Evolutionary conservation across 371 early-diverging fungal genomes (phyloP).

Genomic region (Basidiobolus meristosporus): DNA sequence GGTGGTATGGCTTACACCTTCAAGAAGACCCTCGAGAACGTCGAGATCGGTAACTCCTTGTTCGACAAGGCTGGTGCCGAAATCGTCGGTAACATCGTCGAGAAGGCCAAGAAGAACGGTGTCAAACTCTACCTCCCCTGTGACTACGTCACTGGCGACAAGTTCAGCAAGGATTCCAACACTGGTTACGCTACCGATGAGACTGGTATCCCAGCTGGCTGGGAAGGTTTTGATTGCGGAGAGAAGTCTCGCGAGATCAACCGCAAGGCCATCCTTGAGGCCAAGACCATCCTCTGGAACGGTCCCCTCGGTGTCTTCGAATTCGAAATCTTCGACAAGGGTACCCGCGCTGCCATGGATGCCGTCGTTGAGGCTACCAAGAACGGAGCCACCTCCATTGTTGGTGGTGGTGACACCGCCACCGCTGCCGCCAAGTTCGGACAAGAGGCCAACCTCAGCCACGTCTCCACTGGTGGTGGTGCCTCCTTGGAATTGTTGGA

Average conservation of each 20-base stretch:
- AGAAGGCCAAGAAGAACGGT: slow-evolving; percentile 70
- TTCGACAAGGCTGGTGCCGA: slow-evolving; percentile 79
- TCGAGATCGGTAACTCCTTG: slow-evolving; percentile 86
- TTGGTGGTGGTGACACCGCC: slow-evolving; percentile 96
- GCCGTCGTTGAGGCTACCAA: slow-evolving; percentile 73
- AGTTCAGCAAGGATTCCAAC: slow-evolving; percentile 60
- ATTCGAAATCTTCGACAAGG: slow-evolving; percentile 77
- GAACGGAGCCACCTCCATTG: slow-evolving; percentile 46
- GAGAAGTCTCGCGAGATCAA: slow-evolving; percentile 57
- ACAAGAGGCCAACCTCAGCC: slow-evolving; percentile 71
- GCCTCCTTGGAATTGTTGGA: slow-evolving; percentile 91
- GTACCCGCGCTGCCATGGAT: slow-evolving; percentile 72
- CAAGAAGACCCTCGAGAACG: slow-evolving; percentile 68
- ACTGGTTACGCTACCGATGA: slow-evolving; percentile 71
- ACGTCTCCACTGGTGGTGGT: slow-evolving; percentile 97
- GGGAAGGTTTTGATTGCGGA: slow-evolving; percentile 91
- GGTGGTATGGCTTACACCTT: slow-evolving; percentile 98
- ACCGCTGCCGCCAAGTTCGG: slow-evolving; percentile 87
- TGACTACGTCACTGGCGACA: slow-evolving; percentile 81
- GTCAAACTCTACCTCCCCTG: slow-evolving; percentile 78
- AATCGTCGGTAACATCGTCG: slow-evolving; percentile 66
- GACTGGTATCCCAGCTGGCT: slow-evolving; percentile 78
- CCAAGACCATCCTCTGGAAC: slow-evolving; percentile 98
- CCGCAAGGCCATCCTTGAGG: slow-evolving; percentile 37
- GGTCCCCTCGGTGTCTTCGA: slow-evolving; percentile 97